Conservation (phyloP, 2,329 filamentous ascomycete genomes). For the Plectosphaerella sp. region DNA sequence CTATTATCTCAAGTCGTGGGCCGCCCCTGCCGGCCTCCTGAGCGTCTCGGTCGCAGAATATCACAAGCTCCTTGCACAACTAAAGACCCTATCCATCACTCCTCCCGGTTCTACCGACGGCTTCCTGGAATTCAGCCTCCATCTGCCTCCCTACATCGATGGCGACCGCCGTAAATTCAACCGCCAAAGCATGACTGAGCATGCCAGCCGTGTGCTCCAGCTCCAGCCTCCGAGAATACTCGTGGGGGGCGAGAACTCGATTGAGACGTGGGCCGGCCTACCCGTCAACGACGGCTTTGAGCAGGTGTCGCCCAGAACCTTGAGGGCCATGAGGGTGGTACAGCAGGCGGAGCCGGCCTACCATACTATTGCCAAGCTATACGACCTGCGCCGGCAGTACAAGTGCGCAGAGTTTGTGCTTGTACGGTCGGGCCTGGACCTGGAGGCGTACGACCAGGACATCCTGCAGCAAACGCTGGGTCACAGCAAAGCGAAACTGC, state of each 20-base stretch:
- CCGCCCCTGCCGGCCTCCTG: too few species aligned
- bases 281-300: background rate
- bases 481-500: background rate
- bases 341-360: background rate
- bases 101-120: too few species aligned
- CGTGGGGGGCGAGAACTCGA: background rate
- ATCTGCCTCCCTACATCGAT: too few species aligned
- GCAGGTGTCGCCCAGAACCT: background rate
- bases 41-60: too few species aligned
- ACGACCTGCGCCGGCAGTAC: background rate
- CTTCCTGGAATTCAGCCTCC: too few species aligned
- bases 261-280: background rate
- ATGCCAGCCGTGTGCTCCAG: too few species aligned
- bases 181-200: too few species aligned
- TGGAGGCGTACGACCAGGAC: conserved; percentile 1
- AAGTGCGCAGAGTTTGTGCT: background rate
- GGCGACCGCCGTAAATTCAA: too few species aligned
- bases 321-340: background rate
- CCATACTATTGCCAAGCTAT: conserved; percentile 3
- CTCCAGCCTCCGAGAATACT: too few species aligned
- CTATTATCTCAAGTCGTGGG: too few species aligned
- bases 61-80: too few species aligned
- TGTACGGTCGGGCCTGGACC: background rate
- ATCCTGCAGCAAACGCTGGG: background rate
- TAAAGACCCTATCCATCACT: too few species aligned